phyloP scores from a whole-genome alignment of 169 alveolate species.

The Pseudocohnilembus persalinus region DNA sequence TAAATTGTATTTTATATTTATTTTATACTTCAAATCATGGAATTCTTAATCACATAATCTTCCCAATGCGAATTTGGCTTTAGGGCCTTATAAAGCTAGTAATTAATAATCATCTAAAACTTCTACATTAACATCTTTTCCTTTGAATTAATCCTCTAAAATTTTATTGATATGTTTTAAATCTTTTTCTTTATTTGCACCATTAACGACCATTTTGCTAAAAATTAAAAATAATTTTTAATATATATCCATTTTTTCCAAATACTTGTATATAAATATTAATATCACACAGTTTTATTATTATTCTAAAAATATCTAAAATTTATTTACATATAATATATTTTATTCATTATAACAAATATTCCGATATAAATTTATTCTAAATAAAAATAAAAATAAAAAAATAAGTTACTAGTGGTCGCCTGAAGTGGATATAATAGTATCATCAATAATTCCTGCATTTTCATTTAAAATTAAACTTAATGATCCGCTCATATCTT shows the following conservation, averaged over 20 bases:
- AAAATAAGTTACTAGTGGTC: slow-evolving; percentile 23
- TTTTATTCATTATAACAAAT: too few species aligned
- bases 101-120: slow-evolving; percentile 46
- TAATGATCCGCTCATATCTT: slow-evolving; percentile 42
- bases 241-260: too few species aligned
- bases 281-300: too few species aligned
- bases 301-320: too few species aligned
- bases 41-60: slow-evolving; percentile 29
- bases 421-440: slow-evolving; percentile 50
- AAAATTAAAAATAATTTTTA: too few species aligned
- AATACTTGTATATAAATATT: too few species aligned
- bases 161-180: slow-evolving; percentile 37
- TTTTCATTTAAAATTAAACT: slow-evolving; percentile 56
- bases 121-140: slow-evolving; percentile 27
- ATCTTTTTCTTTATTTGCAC: slow-evolving; percentile 68
- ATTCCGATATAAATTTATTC: background rate
- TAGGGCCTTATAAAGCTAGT: slow-evolving; percentile 83
- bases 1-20: too few species aligned
- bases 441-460: slow-evolving; percentile 69
- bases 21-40: slow-evolving; percentile 35
- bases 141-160: slow-evolving; percentile 7
- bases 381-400: background rate
- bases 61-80: slow-evolving; percentile 58
- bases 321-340: too few species aligned
- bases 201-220: slow-evolving; percentile 70